A percentile compares a stretch with the other conserved stretches of the same genome.
Evolutionary conservation across 768 basidiomycete genomes (phyloP).

Genomic region (Myochromella boudieri): DNA sequence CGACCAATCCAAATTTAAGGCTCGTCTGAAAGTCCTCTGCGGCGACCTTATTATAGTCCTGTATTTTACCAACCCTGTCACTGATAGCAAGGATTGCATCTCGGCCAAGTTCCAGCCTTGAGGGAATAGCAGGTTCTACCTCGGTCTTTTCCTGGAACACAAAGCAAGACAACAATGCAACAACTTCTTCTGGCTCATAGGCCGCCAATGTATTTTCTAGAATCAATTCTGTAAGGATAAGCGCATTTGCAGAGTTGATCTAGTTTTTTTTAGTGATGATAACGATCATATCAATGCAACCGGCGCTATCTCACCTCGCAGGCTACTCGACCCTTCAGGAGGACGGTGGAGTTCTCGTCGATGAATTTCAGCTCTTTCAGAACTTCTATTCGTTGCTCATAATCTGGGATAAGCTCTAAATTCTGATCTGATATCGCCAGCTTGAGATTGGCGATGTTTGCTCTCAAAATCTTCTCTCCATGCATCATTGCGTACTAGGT

Average conservation of each 20-base stretch:
- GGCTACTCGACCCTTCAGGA: slow-evolving; percentile 95
- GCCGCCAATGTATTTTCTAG: slow-evolving; percentile 90
- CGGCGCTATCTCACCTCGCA: slow-evolving; percentile 73
- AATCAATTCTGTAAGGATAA: slow-evolving; percentile 94
- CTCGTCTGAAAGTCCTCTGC: slow-evolving; percentile 75
- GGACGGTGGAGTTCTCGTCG: slow-evolving; percentile 92
- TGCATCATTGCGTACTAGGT: slow-evolving; percentile 76
- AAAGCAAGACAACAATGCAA: slow-evolving; percentile 93
- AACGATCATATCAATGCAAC: background rate
- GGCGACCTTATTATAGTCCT: slow-evolving; percentile 76
- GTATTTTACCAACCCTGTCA: slow-evolving; percentile 77
- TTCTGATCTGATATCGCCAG: slow-evolving; percentile 94
- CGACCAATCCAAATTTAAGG: slow-evolving; percentile 89
- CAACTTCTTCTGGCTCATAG: slow-evolving; percentile 95
- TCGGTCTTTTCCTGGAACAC: slow-evolving; percentile 99
- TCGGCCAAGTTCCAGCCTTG: slow-evolving; percentile 77
- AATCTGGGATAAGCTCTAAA: slow-evolving; percentile 93
- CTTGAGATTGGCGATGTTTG: slow-evolving; percentile 76
- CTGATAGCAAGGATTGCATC: slow-evolving; percentile 76
- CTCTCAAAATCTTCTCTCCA: slow-evolving; percentile 68
- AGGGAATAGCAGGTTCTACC: slow-evolving; percentile 77
- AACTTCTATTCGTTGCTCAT: slow-evolving; percentile 91
- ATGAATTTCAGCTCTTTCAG: slow-evolving; percentile 91
- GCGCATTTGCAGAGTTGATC: slow-evolving; percentile 99
- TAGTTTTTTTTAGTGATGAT: slow-evolving; percentile 28